These are phyloP conservation scores for Anisodus tanguticus DNA, from an alignment of 257 asterid genomes.

Conservation along the genomic window DNA sequence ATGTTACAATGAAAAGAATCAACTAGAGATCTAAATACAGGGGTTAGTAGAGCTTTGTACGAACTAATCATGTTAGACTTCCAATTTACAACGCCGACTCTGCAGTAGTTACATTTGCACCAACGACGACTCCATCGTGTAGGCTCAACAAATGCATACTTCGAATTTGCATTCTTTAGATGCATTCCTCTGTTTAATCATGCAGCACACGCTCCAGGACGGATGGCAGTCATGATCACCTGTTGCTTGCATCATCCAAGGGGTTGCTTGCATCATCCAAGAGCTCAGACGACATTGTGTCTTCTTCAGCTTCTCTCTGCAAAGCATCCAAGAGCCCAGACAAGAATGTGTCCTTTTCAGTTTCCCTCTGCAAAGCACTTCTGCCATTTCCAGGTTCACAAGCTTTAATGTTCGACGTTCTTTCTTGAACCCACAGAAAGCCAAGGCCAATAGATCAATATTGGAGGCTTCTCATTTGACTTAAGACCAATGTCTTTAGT, in stretches of 20 bases:
- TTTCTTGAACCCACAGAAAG: constrained; percentile 22
- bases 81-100: constrained; percentile 17
- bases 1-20: constrained; percentile 29
- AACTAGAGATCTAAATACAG: background rate
- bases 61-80: constrained; percentile 14
- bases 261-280: constrained; percentile 25
- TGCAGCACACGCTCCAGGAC: constrained; percentile 24
- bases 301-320: constrained; percentile 25
- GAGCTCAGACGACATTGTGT: background rate
- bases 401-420: constrained; percentile 25
- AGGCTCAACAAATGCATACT: constrained; percentile 26
- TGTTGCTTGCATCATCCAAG: constrained; percentile 23
- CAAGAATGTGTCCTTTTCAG: constrained; percentile 24
- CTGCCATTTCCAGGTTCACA: constrained; percentile 27
- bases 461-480: constrained; percentile 27
- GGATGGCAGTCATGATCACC: constrained; percentile 20
- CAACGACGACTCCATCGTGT: background rate
- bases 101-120: background rate
- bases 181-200: background rate
- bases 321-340: constrained; percentile 28
- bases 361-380: constrained; percentile 8
- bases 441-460: constrained; percentile 22
- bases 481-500: background rate
- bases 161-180: background rate
- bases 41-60: constrained; percentile 30